Evolutionary conservation across 306 rosid species (phyloP).

Genomic region (Lathyrus sativus): DNA sequence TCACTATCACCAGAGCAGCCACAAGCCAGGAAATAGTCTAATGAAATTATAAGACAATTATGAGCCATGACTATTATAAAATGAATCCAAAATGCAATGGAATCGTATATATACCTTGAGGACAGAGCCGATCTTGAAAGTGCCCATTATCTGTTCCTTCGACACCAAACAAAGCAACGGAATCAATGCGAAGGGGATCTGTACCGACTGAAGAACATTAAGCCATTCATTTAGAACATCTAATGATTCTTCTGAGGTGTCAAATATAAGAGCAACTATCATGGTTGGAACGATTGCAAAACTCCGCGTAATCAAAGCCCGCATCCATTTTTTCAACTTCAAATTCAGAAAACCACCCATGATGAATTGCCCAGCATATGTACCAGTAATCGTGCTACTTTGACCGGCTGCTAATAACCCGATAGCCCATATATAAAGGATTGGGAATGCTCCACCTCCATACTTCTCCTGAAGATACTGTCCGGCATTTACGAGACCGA

Average conservation of each 20-base stretch:
- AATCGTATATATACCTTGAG: conserved; percentile 64
- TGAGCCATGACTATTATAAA: conserved; percentile 5
- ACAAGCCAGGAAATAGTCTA: conserved; percentile 84
- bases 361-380: conserved; percentile 99
- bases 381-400: conserved; percentile 97
- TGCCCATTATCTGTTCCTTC: conserved; percentile 89
- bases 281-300: conserved; percentile 88
- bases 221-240: conserved; percentile 96
- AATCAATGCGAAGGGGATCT: conserved; percentile 95
- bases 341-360: conserved; percentile 94
- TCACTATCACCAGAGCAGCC: conserved; percentile 86
- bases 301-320: conserved; percentile 90
- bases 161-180: conserved; percentile 94
- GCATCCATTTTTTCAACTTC: conserved; percentile 87
- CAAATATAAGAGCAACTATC: conserved; percentile 79
- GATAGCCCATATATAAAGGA: conserved; percentile 89
- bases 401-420: conserved; percentile 97
- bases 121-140: conserved; percentile 72
- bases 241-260: conserved; percentile 65
- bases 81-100: conserved; percentile 21
- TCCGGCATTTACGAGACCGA: conserved; percentile 93
- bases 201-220: conserved; percentile 93
- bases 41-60: conserved; percentile 23
- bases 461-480: conserved; percentile 85
- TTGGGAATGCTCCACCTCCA: conserved; percentile 88